Conservation (phyloP, 345 rosid species). For the Trapa bicornis region DNA sequence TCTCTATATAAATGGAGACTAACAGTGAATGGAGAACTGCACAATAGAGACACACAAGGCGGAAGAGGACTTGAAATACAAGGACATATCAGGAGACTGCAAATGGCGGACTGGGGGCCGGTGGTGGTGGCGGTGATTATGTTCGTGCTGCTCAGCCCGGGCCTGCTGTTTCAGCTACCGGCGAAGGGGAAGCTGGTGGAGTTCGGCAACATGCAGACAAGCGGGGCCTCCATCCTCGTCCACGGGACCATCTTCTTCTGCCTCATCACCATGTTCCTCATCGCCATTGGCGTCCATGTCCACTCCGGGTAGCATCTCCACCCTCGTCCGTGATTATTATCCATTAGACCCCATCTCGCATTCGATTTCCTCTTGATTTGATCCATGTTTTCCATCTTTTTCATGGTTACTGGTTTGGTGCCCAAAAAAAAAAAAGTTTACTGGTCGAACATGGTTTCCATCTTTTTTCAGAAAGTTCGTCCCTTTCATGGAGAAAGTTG, state of each 20-base stretch:
- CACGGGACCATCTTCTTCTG: conserved; percentile 74
- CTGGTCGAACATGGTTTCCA: too few species aligned
- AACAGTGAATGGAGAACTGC: background rate
- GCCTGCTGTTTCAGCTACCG: conserved; percentile 75
- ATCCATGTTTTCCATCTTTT: too few species aligned
- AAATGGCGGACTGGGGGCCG: conserved; percentile 96
- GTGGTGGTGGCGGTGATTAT: conserved; percentile 65
- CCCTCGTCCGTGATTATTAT: too few species aligned
- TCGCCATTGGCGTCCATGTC: conserved; percentile 60
- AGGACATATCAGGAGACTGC: background rate
- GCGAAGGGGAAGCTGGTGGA: conserved; percentile 47
- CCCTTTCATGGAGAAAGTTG: too few species aligned
- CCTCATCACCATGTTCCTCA: conserved; percentile 65
- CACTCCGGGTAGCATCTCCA: conserved; percentile 28
- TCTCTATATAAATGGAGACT: background rate
- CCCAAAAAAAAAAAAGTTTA: too few species aligned
- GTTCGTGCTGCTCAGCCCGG: conserved; percentile 73
- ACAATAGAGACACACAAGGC: conserved; percentile 9
- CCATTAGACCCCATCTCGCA: too few species aligned
- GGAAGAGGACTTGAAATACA: conserved; percentile 2
- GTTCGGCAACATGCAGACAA: conserved; percentile 74
- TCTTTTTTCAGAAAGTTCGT: too few species aligned
- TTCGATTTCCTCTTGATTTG: too few species aligned
- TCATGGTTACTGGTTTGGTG: too few species aligned
- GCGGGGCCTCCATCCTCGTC: conserved; percentile 57